Percentiles rank a stretch among this genome's conserved stretches.
These are phyloP conservation scores for Neoascochyta sp. DNA, from an alignment of 2,329 filamentous ascomycete genomes.

Conservation along the genomic window DNA sequence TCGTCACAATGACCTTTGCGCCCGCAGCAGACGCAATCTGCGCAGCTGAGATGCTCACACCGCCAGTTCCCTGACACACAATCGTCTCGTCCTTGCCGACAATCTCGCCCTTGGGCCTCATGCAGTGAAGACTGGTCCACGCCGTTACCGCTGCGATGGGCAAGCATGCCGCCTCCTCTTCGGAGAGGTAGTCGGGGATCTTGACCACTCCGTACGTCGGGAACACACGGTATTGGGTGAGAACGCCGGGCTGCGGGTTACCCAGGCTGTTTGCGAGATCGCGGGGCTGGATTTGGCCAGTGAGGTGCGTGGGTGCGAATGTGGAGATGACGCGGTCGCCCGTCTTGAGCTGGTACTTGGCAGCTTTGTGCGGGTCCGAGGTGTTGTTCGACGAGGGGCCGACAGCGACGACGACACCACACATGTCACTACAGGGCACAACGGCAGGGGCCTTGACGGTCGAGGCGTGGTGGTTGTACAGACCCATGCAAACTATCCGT, in stretches of 20 bases:
- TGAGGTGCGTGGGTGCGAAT: constrained; percentile 56
- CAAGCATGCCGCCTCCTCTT: constrained; percentile 58
- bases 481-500: constrained; percentile 57
- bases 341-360: constrained; percentile 25
- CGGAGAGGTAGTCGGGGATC: constrained; percentile 54
- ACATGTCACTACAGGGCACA: constrained; percentile 69
- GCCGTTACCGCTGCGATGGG: constrained; percentile 62
- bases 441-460: constrained; percentile 44
- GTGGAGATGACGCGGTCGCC: constrained; percentile 66
- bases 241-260: constrained; percentile 55
- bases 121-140: constrained; percentile 63
- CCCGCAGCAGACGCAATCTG: constrained; percentile 45
- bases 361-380: constrained; percentile 45
- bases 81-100: constrained; percentile 42
- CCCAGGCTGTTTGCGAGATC: constrained; percentile 59
- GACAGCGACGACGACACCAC: constrained; percentile 55
- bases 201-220: constrained; percentile 54
- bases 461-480: constrained; percentile 63
- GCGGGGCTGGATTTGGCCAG: constrained; percentile 56
- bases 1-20: constrained; percentile 55
- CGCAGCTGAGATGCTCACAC: constrained; percentile 41
- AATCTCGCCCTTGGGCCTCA: constrained; percentile 53
- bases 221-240: constrained; percentile 60
- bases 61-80: constrained; percentile 45
- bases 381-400: constrained; percentile 41